Percentiles rank a stretch among this genome's conserved stretches.
These are phyloP conservation scores for Fusarium scirpi DNA, from an alignment of 2,329 filamentous ascomycete genomes.

Conservation along the genomic window DNA sequence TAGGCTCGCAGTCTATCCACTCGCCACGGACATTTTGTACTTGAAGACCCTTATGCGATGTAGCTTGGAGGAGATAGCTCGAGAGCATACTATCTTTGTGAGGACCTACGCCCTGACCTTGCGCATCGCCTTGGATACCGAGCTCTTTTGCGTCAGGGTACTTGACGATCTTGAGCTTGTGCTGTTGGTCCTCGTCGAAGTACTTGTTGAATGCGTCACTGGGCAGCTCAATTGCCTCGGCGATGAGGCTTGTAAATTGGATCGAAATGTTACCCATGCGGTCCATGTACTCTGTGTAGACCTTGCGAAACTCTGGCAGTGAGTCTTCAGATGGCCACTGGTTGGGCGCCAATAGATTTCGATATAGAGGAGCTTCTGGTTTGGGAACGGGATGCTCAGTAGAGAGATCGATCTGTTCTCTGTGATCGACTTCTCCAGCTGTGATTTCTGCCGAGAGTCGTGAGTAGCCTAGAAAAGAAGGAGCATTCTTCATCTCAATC, in stretches of 20 bases:
- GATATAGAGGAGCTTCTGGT: slow-evolving; percentile 73
- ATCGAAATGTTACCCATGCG: slow-evolving; percentile 80
- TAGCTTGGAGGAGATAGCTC: slow-evolving; percentile 84
- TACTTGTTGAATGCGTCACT: slow-evolving; percentile 79
- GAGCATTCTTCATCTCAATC: slow-evolving; percentile 80
- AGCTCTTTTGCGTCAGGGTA: slow-evolving; percentile 80
- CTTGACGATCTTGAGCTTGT: slow-evolving; percentile 91
- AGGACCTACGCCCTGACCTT: slow-evolving; percentile 76
- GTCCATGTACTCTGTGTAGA: slow-evolving; percentile 80
- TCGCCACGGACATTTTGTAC: slow-evolving; percentile 82
- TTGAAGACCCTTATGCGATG: slow-evolving; percentile 80
- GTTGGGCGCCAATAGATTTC: slow-evolving; percentile 80
- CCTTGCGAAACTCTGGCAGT: slow-evolving; percentile 75
- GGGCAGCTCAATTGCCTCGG: slow-evolving; percentile 83
- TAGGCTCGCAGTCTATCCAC: slow-evolving; percentile 86
- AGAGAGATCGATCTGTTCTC: slow-evolving; percentile 88
- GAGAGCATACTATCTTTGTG: slow-evolving; percentile 90
- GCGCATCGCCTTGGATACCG: slow-evolving; percentile 56
- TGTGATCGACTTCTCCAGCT: slow-evolving; percentile 79
- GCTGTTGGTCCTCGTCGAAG: slow-evolving; percentile 80
- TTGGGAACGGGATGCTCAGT: slow-evolving; percentile 78
- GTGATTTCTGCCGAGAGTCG: slow-evolving; percentile 77
- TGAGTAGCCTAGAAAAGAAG: slow-evolving; percentile 78
- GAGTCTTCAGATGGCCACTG: slow-evolving; percentile 78
- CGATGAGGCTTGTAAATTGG: slow-evolving; percentile 82